These are phyloP conservation scores for Plasmodium reichenowi DNA, from an alignment of 169 alveolate genomes.

Conservation along the genomic window DNA sequence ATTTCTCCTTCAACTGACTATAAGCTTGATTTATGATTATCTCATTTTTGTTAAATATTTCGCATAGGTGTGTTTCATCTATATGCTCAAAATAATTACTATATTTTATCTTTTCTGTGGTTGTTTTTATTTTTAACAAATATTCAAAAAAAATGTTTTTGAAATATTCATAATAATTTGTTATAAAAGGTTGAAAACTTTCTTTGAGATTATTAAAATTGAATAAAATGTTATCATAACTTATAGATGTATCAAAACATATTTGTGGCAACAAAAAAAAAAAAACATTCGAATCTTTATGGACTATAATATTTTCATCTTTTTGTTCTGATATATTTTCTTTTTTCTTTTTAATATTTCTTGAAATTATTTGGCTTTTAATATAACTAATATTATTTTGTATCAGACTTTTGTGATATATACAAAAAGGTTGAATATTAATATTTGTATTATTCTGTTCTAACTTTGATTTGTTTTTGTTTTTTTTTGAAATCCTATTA, in stretches of 20 bases:
- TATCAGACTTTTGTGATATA: not conserved
- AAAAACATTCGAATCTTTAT: not conserved
- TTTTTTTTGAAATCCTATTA: not conserved
- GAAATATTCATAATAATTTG: constrained; percentile 20
- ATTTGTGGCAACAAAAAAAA: too few relatives aligned
- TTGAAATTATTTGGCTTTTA: constrained; percentile 6
- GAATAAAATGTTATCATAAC: constrained; percentile 11
- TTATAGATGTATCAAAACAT: not conserved
- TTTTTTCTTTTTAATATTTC: constrained; percentile 1
- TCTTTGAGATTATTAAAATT: constrained; percentile 12
- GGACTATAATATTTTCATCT: not conserved
- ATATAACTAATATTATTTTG: constrained; percentile 9
- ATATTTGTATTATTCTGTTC: not conserved
- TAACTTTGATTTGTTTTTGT: constrained; percentile 7
- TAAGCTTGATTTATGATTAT: constrained; percentile 1
- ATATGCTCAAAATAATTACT: constrained; percentile 13
- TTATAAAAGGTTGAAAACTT: constrained; percentile 7
- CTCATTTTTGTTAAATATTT: not conserved
- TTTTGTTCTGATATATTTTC: not conserved
- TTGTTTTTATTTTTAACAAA: constrained; percentile 39
- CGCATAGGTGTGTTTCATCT: not conserved
- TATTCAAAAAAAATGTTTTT: constrained; percentile 1
- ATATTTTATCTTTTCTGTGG: constrained; percentile 13
- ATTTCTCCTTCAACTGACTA: not conserved
- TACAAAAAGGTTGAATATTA: not conserved